Evolutionary conservation across 805 yeast genomes (phyloP), one percentile per base, ranked within the genome.

Genomic region (Metschnikowia sp.): DNA sequence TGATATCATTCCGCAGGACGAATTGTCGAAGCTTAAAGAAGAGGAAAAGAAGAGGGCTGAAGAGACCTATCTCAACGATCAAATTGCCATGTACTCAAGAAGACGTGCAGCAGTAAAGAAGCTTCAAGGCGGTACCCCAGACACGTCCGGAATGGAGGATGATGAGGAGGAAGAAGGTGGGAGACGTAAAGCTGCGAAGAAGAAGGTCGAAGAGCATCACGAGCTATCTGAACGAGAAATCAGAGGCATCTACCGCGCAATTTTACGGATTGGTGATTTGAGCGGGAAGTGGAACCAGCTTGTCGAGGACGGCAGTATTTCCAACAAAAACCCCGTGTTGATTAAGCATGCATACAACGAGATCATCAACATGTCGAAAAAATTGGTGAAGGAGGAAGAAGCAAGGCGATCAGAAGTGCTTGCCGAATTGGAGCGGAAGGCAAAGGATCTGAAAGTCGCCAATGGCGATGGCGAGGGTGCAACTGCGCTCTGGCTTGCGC

Each of bases 1-100:
- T 70, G 99, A 94, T 66, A 94, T 94, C 57, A 94, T 94, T 59
- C 99, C 99, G 0, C 91, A 88, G 54, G 96, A 88, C 39, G 99
- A 94, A 65, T 75, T 95, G 53, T 78, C 82, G 50, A 88, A 86
- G 63, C 76, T 94, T 58, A 94, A 94, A 64, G 96, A 87, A 54
- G 96, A 90, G 47, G 99, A 94, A 63, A 84, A 86, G 74, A 85
- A 83, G 63, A 78, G 86, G 43, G 79, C 84, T 39, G 97, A 94
- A 55, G 97, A 92, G 53, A 86, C 82, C 54, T 91, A 82, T 60
- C 76, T 94, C 48, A 83, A 89, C 60, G 92, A 90, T 57, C 98
- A 94, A 66, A 82, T 94, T 55, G 89, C 89, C 53, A 79, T 94
- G 84, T 86, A 82, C 60, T 81, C 86, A 32, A 81, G 96, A 63